Evolutionary conservation across 78 protist genomes (phyloP).

Genomic region (Pigoraptor vietnamica): DNA sequence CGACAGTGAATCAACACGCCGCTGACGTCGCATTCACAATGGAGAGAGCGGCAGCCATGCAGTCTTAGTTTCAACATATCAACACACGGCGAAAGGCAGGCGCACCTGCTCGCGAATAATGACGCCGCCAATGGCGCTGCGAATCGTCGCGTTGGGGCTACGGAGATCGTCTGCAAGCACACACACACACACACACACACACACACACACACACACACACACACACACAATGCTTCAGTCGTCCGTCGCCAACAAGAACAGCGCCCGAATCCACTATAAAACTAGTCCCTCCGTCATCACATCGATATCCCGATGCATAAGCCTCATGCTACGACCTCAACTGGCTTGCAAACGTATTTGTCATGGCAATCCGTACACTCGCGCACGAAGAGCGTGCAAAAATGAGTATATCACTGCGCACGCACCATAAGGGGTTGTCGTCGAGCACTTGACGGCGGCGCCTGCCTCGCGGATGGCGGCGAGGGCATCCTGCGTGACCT

Average conservation of each 20-base stretch:
- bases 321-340: too few relatives aligned
- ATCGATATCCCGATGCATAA: too few relatives aligned
- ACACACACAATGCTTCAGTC: slow-evolving; percentile 88
- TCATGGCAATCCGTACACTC: neutral
- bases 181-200: too few relatives aligned
- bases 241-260: neutral
- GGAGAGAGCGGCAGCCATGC: too few relatives aligned
- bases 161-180: too few relatives aligned
- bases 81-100: too few relatives aligned
- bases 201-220: too few relatives aligned
- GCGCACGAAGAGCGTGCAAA: neutral
- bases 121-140: slow-evolving; percentile 86
- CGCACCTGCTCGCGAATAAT: slow-evolving; percentile 76
- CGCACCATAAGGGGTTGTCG: slow-evolving; percentile 89
- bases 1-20: too few relatives aligned
- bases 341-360: neutral
- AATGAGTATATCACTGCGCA: slow-evolving; percentile 55
- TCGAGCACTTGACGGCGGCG: slow-evolving; percentile 92
- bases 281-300: too few relatives aligned
- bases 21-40: too few relatives aligned
- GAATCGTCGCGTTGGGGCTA: slow-evolving; percentile 88
- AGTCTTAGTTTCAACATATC: too few relatives aligned
- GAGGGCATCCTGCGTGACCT: slow-evolving; percentile 81
- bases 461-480: slow-evolving; percentile 60
- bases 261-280: neutral